Conservation (phyloP, 2,329 filamentous ascomycete species). For the Paraphoma chrysanthemicola region DNA sequence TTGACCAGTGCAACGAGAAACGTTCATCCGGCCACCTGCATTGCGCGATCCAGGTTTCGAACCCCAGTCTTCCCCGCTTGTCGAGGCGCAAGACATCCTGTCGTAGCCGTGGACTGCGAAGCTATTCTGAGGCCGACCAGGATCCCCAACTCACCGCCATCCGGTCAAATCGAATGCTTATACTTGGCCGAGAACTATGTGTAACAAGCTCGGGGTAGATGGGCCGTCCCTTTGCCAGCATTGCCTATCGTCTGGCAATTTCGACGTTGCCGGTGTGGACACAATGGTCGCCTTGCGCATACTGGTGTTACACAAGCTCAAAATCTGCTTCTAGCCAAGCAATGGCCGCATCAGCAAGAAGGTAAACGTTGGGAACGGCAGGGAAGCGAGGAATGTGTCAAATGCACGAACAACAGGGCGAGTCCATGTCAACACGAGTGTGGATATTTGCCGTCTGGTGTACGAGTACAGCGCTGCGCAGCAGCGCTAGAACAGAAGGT, state of each 20-base stretch:
- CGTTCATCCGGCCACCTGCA: conserved; percentile 3
- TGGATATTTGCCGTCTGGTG: not conserved
- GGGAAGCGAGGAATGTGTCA: conserved; percentile 12
- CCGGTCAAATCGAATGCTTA: not conserved
- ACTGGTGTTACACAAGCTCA: conserved; percentile 1
- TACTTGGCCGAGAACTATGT: not conserved
- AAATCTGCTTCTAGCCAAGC: not conserved
- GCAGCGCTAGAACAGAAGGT: not conserved
- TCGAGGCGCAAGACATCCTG: not conserved
- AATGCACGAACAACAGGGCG: not conserved
- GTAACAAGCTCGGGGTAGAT: not conserved
- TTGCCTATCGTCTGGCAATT: not conserved
- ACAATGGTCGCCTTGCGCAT: not conserved
- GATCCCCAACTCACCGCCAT: conserved; percentile 8
- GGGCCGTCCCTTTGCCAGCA: not conserved
- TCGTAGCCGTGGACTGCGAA: not conserved
- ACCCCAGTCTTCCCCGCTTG: conserved; percentile 4
- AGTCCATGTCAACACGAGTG: not conserved
- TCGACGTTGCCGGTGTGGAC: not conserved
- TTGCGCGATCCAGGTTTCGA: conserved; percentile 16
- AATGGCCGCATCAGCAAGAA: not conserved
- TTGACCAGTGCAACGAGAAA: not conserved
- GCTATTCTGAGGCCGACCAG: not conserved
- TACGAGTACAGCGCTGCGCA: not conserved
- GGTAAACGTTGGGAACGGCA: not conserved